These are phyloP conservation scores for Thoreauomyces humboldtii DNA, from an alignment of 192 early-diverging fungal species.

Conservation along the genomic window DNA sequence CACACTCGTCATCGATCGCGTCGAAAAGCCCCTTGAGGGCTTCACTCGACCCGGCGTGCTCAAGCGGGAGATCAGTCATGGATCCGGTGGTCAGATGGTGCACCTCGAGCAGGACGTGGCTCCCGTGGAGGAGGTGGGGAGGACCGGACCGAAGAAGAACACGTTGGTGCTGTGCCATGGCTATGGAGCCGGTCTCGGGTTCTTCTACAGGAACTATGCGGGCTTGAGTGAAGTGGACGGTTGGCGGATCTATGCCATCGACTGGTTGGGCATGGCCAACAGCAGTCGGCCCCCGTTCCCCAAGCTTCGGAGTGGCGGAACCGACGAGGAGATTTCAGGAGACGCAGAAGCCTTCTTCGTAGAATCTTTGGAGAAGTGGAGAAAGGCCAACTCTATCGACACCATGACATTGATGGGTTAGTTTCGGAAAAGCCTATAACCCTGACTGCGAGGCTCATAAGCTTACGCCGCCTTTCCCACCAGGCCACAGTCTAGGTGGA, in stretches of 20 bases:
- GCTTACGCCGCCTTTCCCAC: neutral
- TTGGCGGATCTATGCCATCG: constrained; percentile 66
- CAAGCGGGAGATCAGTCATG: constrained; percentile 1
- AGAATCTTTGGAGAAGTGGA: constrained; percentile 86
- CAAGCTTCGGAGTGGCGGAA: constrained; percentile 43
- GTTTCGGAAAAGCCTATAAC: constrained; percentile 6
- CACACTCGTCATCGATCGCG: constrained; percentile 59
- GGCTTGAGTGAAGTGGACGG: constrained; percentile 50
- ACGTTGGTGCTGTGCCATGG: constrained; percentile 74
- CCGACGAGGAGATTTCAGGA: constrained; percentile 25
- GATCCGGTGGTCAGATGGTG: neutral
- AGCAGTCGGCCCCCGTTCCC: constrained; percentile 73
- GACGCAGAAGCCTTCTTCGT: constrained; percentile 83
- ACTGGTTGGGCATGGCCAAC: constrained; percentile 97
- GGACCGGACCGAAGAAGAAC: constrained; percentile 28
- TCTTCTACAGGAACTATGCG: constrained; percentile 60
- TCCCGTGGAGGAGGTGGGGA: constrained; percentile 26
- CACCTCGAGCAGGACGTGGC: constrained; percentile 36
- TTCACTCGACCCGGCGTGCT: constrained; percentile 5
- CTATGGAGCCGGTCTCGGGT: constrained; percentile 76
- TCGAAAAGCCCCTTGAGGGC: constrained; percentile 18
- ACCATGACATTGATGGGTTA: constrained; percentile 81
- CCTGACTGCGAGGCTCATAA: constrained; percentile 1
- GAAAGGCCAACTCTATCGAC: constrained; percentile 70
- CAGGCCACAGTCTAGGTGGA: constrained; percentile 79